Percentiles rank a stretch among this genome's conserved stretches.
Conservation (phyloP, 2,329 filamentous ascomycete species). For the Saccharata proteae region DNA sequence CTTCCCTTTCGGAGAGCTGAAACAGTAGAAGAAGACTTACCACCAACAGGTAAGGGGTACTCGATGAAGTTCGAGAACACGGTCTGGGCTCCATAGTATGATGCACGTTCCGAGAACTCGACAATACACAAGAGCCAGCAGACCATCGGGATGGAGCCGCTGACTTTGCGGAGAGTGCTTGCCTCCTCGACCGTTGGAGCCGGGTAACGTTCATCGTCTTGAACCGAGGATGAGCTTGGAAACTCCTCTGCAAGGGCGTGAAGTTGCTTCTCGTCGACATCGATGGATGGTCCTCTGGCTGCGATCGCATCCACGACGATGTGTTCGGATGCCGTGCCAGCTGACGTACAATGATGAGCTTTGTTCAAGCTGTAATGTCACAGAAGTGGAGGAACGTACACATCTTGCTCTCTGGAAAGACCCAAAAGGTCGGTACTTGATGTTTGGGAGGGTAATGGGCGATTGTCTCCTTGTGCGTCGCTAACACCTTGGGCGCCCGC, state of each 20-base stretch:
- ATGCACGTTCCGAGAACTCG: conserved; percentile 49
- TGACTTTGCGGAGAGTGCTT: conserved; percentile 34
- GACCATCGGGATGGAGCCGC: conserved; percentile 38
- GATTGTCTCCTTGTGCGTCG: too few species aligned
- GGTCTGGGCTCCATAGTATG: conserved; percentile 46
- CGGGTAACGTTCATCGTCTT: conserved; percentile 1
- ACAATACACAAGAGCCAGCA: conserved; percentile 48
- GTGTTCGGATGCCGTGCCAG: conserved; percentile 1
- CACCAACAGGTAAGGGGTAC: conserved; percentile 39
- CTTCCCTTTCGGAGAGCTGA: not conserved
- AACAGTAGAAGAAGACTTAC: conserved; percentile 5
- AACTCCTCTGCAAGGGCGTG: not conserved
- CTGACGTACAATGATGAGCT: not conserved
- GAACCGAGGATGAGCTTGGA: not conserved
- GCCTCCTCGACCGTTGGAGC: conserved; percentile 36
- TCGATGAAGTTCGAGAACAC: conserved; percentile 52
- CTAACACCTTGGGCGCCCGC: too few species aligned
- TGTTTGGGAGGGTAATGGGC: too few species aligned
- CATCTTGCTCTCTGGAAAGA: conserved; percentile 5
- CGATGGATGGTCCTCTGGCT: not conserved
- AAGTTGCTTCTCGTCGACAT: not conserved
- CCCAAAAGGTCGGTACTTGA: too few species aligned
- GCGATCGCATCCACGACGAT: conserved; percentile 2
- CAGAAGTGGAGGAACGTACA: conserved; percentile 1
- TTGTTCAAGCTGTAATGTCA: not conserved